Base-by-base conservation (phyloP, 805 yeast genomes). In the Kregervanrija delftensis region DNA sequence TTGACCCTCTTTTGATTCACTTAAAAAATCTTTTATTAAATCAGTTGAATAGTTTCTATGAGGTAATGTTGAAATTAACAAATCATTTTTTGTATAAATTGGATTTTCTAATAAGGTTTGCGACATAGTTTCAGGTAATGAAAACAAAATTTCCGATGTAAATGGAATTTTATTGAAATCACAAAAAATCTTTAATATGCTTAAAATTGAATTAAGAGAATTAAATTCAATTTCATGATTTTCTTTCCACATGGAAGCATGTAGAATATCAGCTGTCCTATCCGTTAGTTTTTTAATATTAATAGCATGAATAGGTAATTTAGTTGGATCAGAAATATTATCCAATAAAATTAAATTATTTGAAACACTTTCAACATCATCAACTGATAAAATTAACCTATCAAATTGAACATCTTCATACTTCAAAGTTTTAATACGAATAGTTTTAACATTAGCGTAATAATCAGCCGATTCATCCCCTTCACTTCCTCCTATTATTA, bases 261-360 rank as follows among this genome's bases (percentile, higher is more conserved):
- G 86, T 43, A 83, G 68, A 42, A 83, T 63, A 58, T 83, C 86
- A 0, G 86, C 79, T 0, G 87, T 81, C 58, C 90, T 68, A 44
- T 83, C 82, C 1, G 84, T 76, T 40, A 83, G 66, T 35, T 76
- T 75, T 46, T 82, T 70, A 46, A 81, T 60, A 53, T 81, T 80
- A 5, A 79, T 59, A 1, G 79, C 83, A 51, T 69, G 72, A 39
- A 79, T 64, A 1, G 61, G 60, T 31, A 57, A 32, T n/a, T 49
- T 52, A 3, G 52, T 35, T 6, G 58, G 52, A 12, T 59, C 50
- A 9, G 57, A 45, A 9, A 63, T 40, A 31, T 58, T 53, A 40
- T 61, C 66, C 34, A 64, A 41, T 15, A 61, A 41, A 6, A 63
- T 52, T 39, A 63, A 49, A 38, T 54, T 60, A 34, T 55, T 60